Percentiles rank a stretch among this genome's conserved stretches.
Evolutionary conservation across 257 asterid species (phyloP).

Genomic region (Eustoma russellianum): DNA sequence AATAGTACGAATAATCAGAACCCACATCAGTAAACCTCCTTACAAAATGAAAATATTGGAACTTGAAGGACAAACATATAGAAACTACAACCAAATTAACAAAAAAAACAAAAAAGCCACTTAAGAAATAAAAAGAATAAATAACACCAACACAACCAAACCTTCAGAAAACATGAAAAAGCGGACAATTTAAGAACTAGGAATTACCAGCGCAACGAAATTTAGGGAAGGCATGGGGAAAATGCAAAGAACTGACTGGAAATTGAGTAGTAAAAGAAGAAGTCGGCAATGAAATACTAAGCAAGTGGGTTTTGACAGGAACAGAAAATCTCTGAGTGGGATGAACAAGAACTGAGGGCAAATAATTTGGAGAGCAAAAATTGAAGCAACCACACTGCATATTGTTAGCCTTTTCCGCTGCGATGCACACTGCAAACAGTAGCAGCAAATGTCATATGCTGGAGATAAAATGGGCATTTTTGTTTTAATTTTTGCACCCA

Average conservation of each 20-base stretch:
- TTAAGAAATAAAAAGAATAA: background rate
- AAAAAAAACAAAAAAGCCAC: background rate
- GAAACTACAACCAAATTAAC: background rate
- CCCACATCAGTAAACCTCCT: background rate
- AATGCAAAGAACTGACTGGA: constrained; percentile 16
- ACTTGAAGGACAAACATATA: background rate
- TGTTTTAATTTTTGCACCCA: background rate
- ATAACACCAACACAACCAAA: background rate
- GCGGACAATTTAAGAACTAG: constrained; percentile 1
- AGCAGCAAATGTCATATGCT: background rate
- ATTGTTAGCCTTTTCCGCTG: background rate
- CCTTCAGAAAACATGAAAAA: background rate
- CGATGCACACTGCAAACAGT: background rate
- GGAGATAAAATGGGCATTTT: background rate
- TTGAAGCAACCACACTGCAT: constrained; percentile 43
- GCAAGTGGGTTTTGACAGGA: constrained; percentile 13
- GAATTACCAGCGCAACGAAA: constrained; percentile 34
- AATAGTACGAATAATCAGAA: background rate
- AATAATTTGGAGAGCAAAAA: constrained; percentile 32
- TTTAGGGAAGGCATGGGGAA: constrained; percentile 15
- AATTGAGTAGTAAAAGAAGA: constrained; percentile 19
- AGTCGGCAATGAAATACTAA: constrained; percentile 5
- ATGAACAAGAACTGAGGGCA: constrained; percentile 11
- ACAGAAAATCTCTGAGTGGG: constrained; percentile 10
- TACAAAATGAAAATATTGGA: background rate